Conservation (phyloP, 192 early-diverging fungal species). For the Backusella circina region DNA sequence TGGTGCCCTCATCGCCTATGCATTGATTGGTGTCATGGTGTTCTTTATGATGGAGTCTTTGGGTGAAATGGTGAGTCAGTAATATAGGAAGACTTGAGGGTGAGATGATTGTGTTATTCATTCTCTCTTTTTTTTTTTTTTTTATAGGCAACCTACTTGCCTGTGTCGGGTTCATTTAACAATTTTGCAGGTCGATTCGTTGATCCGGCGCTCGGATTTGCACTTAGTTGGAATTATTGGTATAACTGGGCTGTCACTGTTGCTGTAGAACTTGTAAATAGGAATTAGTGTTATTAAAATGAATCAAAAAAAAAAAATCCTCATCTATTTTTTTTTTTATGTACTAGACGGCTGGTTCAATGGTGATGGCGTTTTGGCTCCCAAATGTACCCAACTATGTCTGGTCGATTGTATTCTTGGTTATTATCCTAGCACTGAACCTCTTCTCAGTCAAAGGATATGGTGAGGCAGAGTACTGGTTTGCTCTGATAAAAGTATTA, state of each 20-base stretch:
- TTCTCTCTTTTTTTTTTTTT: neutral
- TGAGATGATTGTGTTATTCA: neutral
- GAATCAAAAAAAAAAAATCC: neutral
- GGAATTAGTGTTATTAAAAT: too few species aligned
- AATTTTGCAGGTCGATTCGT: slow-evolving; percentile 76
- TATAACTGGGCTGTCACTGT: slow-evolving; percentile 38
- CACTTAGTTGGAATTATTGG: slow-evolving; percentile 61
- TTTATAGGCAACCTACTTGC: slow-evolving; percentile 64
- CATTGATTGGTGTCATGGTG: slow-evolving; percentile 66
- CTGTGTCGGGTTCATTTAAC: slow-evolving; percentile 80
- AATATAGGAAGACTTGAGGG: neutral
- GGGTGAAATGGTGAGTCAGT: slow-evolving; percentile 69
- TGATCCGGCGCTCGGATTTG: slow-evolving; percentile 81
- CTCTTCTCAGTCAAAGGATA: slow-evolving; percentile 71
- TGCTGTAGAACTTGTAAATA: slow-evolving; percentile 16
- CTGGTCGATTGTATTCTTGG: slow-evolving; percentile 51
- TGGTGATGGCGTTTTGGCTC: slow-evolving; percentile 73
- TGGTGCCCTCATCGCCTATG: slow-evolving; percentile 75
- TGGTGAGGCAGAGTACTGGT: slow-evolving; percentile 89
- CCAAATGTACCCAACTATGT: slow-evolving; percentile 31
- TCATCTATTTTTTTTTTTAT: slow-evolving; percentile 59
- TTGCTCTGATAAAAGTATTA: slow-evolving; percentile 82
- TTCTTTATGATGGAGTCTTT: slow-evolving; percentile 74
- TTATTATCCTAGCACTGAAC: slow-evolving; percentile 70
- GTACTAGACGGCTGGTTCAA: slow-evolving; percentile 61